Evolutionary conservation across 805 yeast genomes (phyloP).

Genomic region (Saturnispora hagleri): DNA sequence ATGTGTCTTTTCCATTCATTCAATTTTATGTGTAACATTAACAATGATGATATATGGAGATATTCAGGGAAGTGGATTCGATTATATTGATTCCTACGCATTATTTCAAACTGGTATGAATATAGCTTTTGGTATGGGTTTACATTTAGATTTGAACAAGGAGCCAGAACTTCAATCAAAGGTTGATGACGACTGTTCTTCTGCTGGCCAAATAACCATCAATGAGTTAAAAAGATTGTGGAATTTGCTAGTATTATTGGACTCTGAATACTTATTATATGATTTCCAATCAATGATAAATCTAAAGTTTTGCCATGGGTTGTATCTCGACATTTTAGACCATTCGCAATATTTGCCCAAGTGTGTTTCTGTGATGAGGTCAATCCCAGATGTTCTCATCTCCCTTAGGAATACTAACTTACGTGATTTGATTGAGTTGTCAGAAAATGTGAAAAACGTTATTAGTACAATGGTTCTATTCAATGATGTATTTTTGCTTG

Average conservation of each 20-base stretch:
- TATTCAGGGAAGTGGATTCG: conserved; percentile 9
- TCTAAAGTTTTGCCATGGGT: conserved; percentile 11
- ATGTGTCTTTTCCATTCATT: conserved; percentile 5
- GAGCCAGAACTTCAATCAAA: too few relatives aligned
- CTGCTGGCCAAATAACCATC: conserved; percentile 4
- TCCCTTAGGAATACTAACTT: not conserved
- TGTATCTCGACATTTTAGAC: conserved; percentile 1
- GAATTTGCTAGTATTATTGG: conserved; percentile 13
- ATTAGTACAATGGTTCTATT: not conserved
- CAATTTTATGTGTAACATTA: conserved; percentile 8
- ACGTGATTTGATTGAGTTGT: not conserved
- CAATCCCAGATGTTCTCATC: conserved; percentile 1
- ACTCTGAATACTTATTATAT: conserved; percentile 8
- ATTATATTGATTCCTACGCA: conserved; percentile 9
- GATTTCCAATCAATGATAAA: conserved; percentile 12
- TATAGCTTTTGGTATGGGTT: conserved; percentile 9
- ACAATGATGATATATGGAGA: conserved; percentile 12
- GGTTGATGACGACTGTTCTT: not conserved
- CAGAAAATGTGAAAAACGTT: not conserved
- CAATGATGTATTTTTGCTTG: conserved; percentile 1
- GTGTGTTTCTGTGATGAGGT: not conserved
- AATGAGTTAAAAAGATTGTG: conserved; percentile 10
- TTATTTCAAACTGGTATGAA: conserved; percentile 9
- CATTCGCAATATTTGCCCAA: not conserved
- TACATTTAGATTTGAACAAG: conserved; percentile 7